Percentiles rank a stretch among this genome's conserved stretches.
Evolutionary conservation across 495 filamentous ascomycete species (phyloP).

Genomic region (Xylona heveae): DNA sequence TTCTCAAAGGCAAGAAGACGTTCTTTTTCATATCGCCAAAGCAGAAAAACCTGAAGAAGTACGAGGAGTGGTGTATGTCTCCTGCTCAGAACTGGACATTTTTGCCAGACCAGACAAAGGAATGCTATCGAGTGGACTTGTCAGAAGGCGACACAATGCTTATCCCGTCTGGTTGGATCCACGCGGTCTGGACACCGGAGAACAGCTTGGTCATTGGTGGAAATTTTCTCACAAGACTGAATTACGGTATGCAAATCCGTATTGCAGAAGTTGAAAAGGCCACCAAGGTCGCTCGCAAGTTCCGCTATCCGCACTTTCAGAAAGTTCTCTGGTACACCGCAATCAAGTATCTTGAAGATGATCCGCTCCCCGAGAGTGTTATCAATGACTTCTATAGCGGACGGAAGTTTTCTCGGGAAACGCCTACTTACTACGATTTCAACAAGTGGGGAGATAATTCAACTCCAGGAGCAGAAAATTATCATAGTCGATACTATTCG

Average conservation of each 20-base stretch:
- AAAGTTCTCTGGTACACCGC: constrained; percentile 54
- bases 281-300: constrained; percentile 47
- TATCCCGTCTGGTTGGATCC: constrained; percentile 64
- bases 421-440: constrained; percentile 36
- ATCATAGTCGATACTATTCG: constrained; percentile 44
- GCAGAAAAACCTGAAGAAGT: constrained; percentile 52
- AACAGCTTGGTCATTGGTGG: constrained; percentile 60
- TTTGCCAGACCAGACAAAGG: constrained; percentile 43
- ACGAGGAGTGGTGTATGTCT: constrained; percentile 58
- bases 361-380: constrained; percentile 41
- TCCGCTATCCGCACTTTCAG: constrained; percentile 53
- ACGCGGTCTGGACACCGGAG: constrained; percentile 60
- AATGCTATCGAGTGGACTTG: constrained; percentile 54
- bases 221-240: constrained; percentile 50
- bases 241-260: constrained; percentile 51
- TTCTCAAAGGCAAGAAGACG: constrained; percentile 53
- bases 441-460: constrained; percentile 30
- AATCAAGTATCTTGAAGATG: constrained; percentile 42
- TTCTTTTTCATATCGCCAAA: constrained; percentile 65
- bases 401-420: constrained; percentile 28
- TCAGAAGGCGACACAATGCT: constrained; percentile 57
- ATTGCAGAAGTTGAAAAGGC: constrained; percentile 51
- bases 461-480: constrained; percentile 19
- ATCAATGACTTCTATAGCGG: constrained; percentile 32
- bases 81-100: constrained; percentile 52